Evolutionary conservation across 768 basidiomycete genomes (phyloP).

Genomic region (Russula vinacea): DNA sequence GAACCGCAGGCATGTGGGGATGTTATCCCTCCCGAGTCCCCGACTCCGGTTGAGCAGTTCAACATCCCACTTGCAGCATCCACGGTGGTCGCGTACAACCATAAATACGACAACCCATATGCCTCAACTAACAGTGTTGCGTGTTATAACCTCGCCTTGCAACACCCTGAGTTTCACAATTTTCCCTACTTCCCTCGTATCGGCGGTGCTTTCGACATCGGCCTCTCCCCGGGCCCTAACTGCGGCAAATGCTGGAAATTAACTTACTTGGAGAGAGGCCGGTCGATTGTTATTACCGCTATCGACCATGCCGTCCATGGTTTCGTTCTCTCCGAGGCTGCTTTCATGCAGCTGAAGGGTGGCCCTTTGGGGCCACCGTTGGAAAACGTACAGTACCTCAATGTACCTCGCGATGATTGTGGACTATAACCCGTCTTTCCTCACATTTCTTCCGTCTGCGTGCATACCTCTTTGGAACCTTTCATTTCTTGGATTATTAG

Average conservation of each 20-base stretch:
- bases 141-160: slow-evolving; percentile 49
- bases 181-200: slow-evolving; percentile 60
- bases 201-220: slow-evolving; percentile 52
- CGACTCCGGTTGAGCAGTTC: background rate
- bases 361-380: no score
- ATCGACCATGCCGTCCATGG: slow-evolving; percentile 48
- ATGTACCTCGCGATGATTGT: slow-evolving; percentile 34
- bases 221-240: slow-evolving; percentile 46
- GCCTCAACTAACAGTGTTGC: slow-evolving; percentile 43
- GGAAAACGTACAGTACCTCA: no score
- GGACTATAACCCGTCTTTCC: slow-evolving; percentile 5
- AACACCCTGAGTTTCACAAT: slow-evolving; percentile 47
- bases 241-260: slow-evolving; percentile 64
- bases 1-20: background rate
- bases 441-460: no score
- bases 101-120: slow-evolving; percentile 47
- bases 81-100: slow-evolving; percentile 46
- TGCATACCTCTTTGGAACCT: no score
- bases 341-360: slow-evolving; percentile 35
- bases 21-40: background rate
- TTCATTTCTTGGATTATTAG: no score
- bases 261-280: slow-evolving; percentile 42
- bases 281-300: slow-evolving; percentile 48
- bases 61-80: background rate
- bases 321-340: slow-evolving; percentile 40